These are phyloP conservation scores for Pyrenophora graminea DNA, from an alignment of 2,329 filamentous ascomycete species.

Conservation along the genomic window DNA sequence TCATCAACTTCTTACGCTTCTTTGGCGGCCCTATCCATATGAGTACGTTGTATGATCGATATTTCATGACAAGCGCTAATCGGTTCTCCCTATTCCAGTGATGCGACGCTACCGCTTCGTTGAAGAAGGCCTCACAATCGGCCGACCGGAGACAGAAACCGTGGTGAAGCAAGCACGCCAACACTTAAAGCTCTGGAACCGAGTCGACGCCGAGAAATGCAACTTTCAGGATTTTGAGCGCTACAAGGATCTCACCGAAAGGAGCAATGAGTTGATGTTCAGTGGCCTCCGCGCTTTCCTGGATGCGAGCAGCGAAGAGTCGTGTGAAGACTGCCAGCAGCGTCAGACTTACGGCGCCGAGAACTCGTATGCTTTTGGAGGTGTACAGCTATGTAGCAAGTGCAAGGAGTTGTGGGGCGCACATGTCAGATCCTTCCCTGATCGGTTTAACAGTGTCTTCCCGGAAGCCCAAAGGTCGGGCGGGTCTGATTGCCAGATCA, in stretches of 20 bases:
- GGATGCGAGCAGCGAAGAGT: background rate
- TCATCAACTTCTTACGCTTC: constrained; percentile 6
- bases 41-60: background rate
- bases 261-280: constrained; percentile 1
- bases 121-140: constrained; percentile 9
- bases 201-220: background rate
- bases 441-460: background rate
- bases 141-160: background rate
- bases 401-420: background rate
- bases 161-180: background rate
- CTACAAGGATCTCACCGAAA: background rate
- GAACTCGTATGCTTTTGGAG: background rate
- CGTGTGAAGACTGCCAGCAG: background rate
- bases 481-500: background rate
- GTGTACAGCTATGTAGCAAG: background rate
- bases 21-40: constrained; percentile 12
- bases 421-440: background rate
- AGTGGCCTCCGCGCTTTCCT: background rate
- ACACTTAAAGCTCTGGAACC: constrained; percentile 4
- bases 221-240: background rate
- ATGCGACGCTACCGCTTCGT: constrained; percentile 14
- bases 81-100: background rate
- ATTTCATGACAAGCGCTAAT: background rate
- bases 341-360: background rate
- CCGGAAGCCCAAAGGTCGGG: background rate